Evolutionary conservation across 352 stramenopile species (phyloP), one percentile per base, ranked within the genome.

Genomic region (Stramenopiles sp.): DNA sequence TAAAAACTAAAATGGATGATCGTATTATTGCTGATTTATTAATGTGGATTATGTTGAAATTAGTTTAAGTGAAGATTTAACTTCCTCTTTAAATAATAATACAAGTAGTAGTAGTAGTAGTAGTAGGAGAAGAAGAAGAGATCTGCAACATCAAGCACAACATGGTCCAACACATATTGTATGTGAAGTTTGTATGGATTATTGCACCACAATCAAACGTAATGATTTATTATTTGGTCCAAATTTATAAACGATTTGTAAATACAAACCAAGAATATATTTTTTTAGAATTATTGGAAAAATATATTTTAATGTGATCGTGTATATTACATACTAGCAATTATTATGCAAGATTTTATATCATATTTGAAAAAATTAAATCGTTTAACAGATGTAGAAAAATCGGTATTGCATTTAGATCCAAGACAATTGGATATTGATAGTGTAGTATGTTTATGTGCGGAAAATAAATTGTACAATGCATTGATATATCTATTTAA

Each of bases 361-460:
- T 69, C 53, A 69, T 69, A 69, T 69, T 69, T 69, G 53, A 69
- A 69, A 69, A 69, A 69, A 69, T 69, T 69, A 69, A 69, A 69
- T 69, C 53, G 53, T 69, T 69, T 69, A 69, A 69, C 53, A 69
- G 53, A 69, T 69, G 53, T 69, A 69, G 53, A 69, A 69, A 69
- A 69, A 69, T 69, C 53, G 27, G 53, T 69, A 69, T 69, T 69
- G 53, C 53, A 69, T 69, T 69, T 69, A 69, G 53, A 69, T 69
- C 53, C 53, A 69, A 69, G 53, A 69, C 53, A 69, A 69, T 69
- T 69, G 53, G 53, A 69, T 69, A 69, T 69, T 69, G 53, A 69
- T 69, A 27, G 53, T 69, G 53, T 69, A 69, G 53, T 69, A 69
- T 27, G 53, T 69, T 69, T 69, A 69, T 69, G 53, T 69, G 53